phyloP scores from a whole-genome alignment of 805 yeast genomes.

The Candida adriatica region DNA sequence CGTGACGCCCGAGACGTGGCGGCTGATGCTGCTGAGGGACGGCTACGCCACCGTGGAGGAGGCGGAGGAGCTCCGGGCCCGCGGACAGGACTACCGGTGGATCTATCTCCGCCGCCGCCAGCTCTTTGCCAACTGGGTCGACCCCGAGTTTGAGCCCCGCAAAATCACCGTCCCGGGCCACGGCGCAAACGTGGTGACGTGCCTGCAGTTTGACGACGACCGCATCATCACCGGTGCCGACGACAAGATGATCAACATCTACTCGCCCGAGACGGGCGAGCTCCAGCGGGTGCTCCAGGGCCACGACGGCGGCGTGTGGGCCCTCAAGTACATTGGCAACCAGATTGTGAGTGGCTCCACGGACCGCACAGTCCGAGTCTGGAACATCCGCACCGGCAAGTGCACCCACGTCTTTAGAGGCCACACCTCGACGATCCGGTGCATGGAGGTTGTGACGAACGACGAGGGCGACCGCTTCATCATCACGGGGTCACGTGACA shows the following conservation, averaged over 20 bases:
- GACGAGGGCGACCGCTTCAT: conserved; percentile 69
- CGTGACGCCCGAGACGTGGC: conserved; percentile 68
- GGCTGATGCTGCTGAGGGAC: conserved; percentile 53
- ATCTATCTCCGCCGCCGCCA: conserved; percentile 19
- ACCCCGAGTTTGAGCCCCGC: conserved; percentile 61
- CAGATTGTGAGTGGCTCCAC: conserved; percentile 91
- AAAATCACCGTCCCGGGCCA: conserved; percentile 62
- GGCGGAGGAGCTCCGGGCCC: conserved; percentile 28
- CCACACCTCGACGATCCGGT: conserved; percentile 88
- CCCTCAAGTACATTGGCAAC: conserved; percentile 76
- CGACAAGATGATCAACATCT: conserved; percentile 74
- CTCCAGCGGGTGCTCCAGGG: conserved; percentile 61
- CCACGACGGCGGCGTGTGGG: conserved; percentile 99
- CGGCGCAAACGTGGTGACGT: conserved; percentile 83
- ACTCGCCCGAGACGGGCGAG: conserved; percentile 67
- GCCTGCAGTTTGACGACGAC: conserved; percentile 88
- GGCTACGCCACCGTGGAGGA: conserved; percentile 43
- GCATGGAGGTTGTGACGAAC: conserved; percentile 72
- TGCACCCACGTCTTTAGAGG: conserved; percentile 92
- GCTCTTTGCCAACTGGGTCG: conserved; percentile 64
- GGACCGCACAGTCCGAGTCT: conserved; percentile 86
- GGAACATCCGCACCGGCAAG: conserved; percentile 80
- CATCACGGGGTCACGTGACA: conserved; percentile 86
- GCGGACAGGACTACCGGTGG: conserved; percentile 6
- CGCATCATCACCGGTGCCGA: conserved; percentile 91